Conservation (phyloP, 306 rosid genomes). For the Castanospermum australe region DNA sequence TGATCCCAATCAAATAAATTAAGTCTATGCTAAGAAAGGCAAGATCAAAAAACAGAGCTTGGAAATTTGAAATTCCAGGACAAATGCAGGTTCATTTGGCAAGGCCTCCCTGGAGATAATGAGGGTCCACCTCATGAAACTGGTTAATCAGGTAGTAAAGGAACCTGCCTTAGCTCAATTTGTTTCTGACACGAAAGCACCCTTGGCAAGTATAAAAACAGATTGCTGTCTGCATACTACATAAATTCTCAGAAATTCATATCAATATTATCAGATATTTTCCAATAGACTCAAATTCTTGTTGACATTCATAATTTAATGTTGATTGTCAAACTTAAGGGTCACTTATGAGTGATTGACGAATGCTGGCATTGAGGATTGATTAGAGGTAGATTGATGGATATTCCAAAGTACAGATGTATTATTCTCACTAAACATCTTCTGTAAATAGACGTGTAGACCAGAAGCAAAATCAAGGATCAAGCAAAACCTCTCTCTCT, state of each 20-base stretch:
- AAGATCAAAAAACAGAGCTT: background rate
- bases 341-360: background rate
- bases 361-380: background rate
- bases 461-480: background rate
- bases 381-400: background rate
- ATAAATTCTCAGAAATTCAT: background rate
- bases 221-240: background rate
- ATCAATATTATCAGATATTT: background rate
- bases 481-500: background rate
- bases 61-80: background rate
- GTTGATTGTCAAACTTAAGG: background rate
- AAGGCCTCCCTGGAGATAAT: background rate
- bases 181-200: background rate
- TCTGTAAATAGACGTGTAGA: background rate
- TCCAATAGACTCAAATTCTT: background rate
- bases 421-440: background rate
- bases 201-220: background rate
- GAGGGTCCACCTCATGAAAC: background rate
- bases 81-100: background rate
- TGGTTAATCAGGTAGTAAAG: background rate
- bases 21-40: background rate
- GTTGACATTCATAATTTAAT: background rate
- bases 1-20: background rate
- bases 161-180: background rate
- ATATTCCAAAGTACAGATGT: background rate